A percentile compares a stretch with the other conserved stretches of the same genome.
Conservation (phyloP, 495 filamentous ascomycete species). For the Cairneyella variabilis region DNA sequence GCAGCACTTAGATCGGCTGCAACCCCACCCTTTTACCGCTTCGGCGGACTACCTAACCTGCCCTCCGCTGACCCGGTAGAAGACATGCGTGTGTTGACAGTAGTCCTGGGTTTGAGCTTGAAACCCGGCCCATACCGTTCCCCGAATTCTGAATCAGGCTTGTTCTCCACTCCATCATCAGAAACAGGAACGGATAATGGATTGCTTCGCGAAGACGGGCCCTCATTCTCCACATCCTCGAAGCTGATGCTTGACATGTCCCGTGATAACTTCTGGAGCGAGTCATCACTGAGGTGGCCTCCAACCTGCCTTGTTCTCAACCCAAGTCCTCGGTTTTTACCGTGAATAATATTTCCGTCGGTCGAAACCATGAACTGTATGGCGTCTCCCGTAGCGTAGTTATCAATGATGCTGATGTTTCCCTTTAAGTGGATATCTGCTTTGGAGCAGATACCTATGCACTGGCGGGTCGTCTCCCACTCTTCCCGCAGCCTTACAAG, state of each 20-base stretch:
- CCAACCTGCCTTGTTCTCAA: constrained; percentile 40
- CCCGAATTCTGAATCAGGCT: constrained; percentile 27
- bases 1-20: too few relatives aligned
- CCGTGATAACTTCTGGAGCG: constrained; percentile 36
- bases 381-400: constrained; percentile 36
- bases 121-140: constrained; percentile 34
- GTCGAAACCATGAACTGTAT: constrained; percentile 42
- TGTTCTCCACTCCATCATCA: constrained; percentile 10
- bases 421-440: constrained; percentile 33
- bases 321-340: constrained; percentile 36
- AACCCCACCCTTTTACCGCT: constrained; percentile 15
- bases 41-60: constrained; percentile 4
- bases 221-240: constrained; percentile 13
- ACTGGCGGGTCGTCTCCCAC: constrained; percentile 36
- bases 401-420: constrained; percentile 34
- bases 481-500: constrained; percentile 34
- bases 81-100: constrained; percentile 4
- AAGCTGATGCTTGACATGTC: constrained; percentile 31
- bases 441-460: constrained; percentile 35
- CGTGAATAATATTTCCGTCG: constrained; percentile 32
- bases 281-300: constrained; percentile 34
- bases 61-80: constrained; percentile 11
- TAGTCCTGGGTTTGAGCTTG: constrained; percentile 23
- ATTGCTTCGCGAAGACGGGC: constrained; percentile 14
- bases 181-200: constrained; percentile 4